Base-by-base conservation (phyloP, 345 rosid species). In the Populus ilicifolia region DNA sequence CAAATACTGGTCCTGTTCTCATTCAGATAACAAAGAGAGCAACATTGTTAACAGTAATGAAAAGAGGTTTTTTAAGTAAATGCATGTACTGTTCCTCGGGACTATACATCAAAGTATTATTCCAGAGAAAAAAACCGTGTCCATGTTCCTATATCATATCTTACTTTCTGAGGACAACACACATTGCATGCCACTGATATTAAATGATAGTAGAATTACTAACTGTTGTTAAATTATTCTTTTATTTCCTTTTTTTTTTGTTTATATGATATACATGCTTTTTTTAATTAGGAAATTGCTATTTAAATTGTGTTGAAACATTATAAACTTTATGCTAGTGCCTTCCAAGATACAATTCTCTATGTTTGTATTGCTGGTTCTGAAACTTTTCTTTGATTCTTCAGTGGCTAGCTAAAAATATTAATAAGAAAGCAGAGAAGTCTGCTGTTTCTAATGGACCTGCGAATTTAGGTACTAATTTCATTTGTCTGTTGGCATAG, bases 381-480 rank as follows among this genome's bases (percentile, higher is more conserved):
- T 71, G 36, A 70, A 69, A 44, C 64, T 77, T 63, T 10, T 33
- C 27, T 67, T 44, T 70, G 41, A 52, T 65, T 75, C 77, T 73
- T 79, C 85, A 93, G 97, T 89, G 93, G 92, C 92, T 93, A 65
- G 83, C 83, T 67, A 91, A 87, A 86, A 88, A 90, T 81, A 83
- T 89, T 77, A 84, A 77, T 73, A 91, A 91, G 90, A 92, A 90
- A 86, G 85, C 80, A 73, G 98, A 89, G 77, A 94, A 93, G 81
- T 69, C 84, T 64, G 82, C 73, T 77, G 74, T 87, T 62, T 80
- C 86, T 74, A 85, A 79, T 77, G 93, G 88, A 72, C 77, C 87
- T 74, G 83, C 85, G 70, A 70, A 67, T 70, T 69, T 59, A 77
- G 97, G 97, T 91, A 84, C 66, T 73, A 25, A 27, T 71, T 69